A percentile compares a stretch with the other conserved stretches of the same genome.
Evolutionary conservation across 1,139 yeast species (phyloP).

Genomic region (Spathaspora sp.): DNA sequence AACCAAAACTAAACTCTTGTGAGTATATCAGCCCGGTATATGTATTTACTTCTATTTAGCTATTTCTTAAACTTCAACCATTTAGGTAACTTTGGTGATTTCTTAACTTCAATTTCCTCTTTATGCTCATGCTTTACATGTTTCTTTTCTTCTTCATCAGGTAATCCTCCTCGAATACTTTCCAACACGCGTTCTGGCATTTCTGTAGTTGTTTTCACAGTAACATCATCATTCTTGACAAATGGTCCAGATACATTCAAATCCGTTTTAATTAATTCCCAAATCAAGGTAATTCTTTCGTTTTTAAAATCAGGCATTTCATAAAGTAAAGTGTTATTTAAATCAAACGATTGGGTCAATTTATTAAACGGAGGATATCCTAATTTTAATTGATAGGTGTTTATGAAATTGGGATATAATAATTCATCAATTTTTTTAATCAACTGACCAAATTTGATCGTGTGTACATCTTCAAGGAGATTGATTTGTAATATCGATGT

Average conservation of each 20-base stretch:
- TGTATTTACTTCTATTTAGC: neutral
- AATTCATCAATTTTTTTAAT: slow-evolving; percentile 36
- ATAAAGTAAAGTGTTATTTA: slow-evolving; percentile 31
- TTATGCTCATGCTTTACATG: slow-evolving; percentile 22
- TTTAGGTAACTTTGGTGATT: slow-evolving; percentile 10
- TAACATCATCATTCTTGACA: slow-evolving; percentile 18
- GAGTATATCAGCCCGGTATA: neutral
- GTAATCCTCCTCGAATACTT: slow-evolving; percentile 27
- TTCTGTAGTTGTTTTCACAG: slow-evolving; percentile 25
- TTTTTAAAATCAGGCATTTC: slow-evolving; percentile 34
- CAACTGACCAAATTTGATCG: slow-evolving; percentile 43
- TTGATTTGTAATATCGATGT: slow-evolving; percentile 48
- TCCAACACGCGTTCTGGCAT: slow-evolving; percentile 45
- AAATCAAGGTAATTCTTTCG: slow-evolving; percentile 35
- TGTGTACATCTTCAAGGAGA: slow-evolving; percentile 31
- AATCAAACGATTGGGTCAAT: slow-evolving; percentile 29
- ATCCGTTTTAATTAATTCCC: slow-evolving; percentile 25
- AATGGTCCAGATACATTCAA: slow-evolving; percentile 25
- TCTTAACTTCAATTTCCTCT: neutral
- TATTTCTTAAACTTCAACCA: slow-evolving; percentile 12
- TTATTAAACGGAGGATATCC: slow-evolving; percentile 47
- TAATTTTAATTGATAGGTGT: slow-evolving; percentile 32
- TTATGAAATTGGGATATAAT: slow-evolving; percentile 34
- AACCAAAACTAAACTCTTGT: too few relatives aligned
- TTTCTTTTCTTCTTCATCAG: slow-evolving; percentile 16